Conservation (phyloP, 306 rosid species). For the Delonix regia region DNA sequence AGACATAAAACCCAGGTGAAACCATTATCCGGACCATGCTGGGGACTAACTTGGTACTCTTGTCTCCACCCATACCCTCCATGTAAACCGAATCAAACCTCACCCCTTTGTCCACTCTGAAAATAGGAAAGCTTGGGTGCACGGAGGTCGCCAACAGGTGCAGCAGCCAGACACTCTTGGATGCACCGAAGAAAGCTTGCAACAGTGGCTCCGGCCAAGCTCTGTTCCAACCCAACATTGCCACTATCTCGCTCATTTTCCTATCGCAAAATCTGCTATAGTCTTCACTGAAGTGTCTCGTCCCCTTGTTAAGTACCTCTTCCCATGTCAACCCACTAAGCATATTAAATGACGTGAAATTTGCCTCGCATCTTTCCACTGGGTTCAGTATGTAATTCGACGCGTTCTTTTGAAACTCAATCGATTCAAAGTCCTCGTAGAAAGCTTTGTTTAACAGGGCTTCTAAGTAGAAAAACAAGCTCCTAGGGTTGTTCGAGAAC, state of each 20-base stretch:
- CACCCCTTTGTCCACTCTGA: slow-evolving; percentile 69
- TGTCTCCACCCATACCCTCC: slow-evolving; percentile 86
- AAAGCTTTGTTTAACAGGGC: slow-evolving; percentile 78
- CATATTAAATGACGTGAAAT: slow-evolving; percentile 53
- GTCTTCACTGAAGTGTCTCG: slow-evolving; percentile 92
- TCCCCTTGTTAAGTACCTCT: slow-evolving; percentile 83
- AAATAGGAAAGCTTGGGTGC: slow-evolving; percentile 70
- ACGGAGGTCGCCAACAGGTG: slow-evolving; percentile 81
- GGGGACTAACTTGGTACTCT: slow-evolving; percentile 54
- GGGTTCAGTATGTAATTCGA: slow-evolving; percentile 61
- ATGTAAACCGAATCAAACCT: slow-evolving; percentile 75
- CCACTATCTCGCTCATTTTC: slow-evolving; percentile 95
- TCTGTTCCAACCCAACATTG: slow-evolving; percentile 90
- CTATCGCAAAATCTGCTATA: slow-evolving; percentile 88
- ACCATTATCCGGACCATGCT: slow-evolving; percentile 75
- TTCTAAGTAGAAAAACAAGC: slow-evolving; percentile 64
- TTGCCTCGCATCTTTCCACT: slow-evolving; percentile 58
- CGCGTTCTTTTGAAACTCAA: slow-evolving; percentile 66
- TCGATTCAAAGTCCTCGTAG: slow-evolving; percentile 82
- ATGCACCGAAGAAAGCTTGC: slow-evolving; percentile 87
- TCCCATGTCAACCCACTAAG: slow-evolving; percentile 85
- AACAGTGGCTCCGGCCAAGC: slow-evolving; percentile 93
- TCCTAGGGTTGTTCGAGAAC: slow-evolving; percentile 62
- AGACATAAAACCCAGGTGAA: slow-evolving; percentile 87
- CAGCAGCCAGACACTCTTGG: slow-evolving; percentile 85